Conservation (phyloP, 2,329 filamentous ascomycete species). For the Microascus cirrosus region DNA sequence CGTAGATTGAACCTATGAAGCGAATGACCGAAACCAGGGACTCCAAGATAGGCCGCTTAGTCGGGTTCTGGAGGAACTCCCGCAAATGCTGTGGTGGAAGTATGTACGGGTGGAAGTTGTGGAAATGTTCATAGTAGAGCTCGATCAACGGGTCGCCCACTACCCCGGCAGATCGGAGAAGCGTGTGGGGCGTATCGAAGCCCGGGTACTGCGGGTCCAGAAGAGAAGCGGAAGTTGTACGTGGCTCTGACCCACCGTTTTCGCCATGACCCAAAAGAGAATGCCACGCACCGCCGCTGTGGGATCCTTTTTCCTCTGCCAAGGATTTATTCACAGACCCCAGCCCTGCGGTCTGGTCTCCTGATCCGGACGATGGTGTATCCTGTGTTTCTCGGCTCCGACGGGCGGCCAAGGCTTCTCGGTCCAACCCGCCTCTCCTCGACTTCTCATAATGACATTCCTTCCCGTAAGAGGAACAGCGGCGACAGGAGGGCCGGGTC, state of each 20-base stretch:
- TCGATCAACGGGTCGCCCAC: conserved; percentile 14
- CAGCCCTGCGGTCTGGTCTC: neutral
- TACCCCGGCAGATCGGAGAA: neutral
- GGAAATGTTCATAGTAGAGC: conserved; percentile 23
- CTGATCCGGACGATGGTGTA: neutral
- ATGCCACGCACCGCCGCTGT: neutral
- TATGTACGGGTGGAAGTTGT: conserved; percentile 18
- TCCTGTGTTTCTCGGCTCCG: neutral
- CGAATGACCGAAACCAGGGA: conserved; percentile 16
- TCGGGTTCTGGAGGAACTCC: conserved; percentile 4
- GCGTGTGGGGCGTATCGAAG: neutral
- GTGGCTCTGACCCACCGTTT: neutral
- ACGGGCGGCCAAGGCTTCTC: neutral
- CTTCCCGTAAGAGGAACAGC: conserved; percentile 29
- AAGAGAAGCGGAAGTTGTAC: neutral
- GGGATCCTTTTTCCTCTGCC: neutral
- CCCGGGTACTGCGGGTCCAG: neutral
- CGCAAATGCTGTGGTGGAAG: conserved; percentile 12
- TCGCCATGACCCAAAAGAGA: neutral
- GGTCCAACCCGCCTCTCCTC: conserved; percentile 26
- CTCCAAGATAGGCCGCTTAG: conserved; percentile 5
- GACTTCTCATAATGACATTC: conserved; percentile 39
- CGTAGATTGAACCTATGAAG: conserved; percentile 22
- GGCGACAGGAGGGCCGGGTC: conserved; percentile 29
- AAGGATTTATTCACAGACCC: neutral